Evolutionary conservation across 352 stramenopile species (phyloP), one percentile per base, ranked within the genome.

Genomic region (Phytophthora rubi): DNA sequence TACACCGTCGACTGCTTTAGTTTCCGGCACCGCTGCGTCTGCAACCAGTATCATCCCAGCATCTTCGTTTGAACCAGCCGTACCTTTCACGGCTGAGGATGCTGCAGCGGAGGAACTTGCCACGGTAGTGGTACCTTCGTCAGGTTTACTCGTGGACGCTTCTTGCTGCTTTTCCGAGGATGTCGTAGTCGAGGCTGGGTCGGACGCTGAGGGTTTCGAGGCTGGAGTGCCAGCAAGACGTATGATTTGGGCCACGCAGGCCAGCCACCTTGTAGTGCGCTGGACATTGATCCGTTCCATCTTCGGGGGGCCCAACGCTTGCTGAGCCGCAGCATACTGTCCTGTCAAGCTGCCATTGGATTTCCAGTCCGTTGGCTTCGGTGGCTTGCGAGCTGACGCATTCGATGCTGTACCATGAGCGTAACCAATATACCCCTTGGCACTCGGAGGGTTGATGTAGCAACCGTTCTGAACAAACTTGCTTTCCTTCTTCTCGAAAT

Each of bases 281-380:
- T 90, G 84, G 12, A 93, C 85, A 53, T 93, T 91, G 48, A 95
- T 86, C 35, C 83, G 79, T 44, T 95, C 87, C 85, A 95, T 89
- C 58, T 93, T 95, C 0, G 75, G 84, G 0, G 87, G 84, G 1
- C 61, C 74, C 33, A 93, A 54, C 6, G 66, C 55, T 37, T 73
- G 61, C 16, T 76, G 55, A 7, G 61, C 62, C 18, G 73, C 53
- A 30, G 63, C 52, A 2, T 80, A 56, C 10, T 73, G 68, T 1
- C 70, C 71, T 28, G 44, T 53, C 9, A 67, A 62, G 49, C 23
- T 72, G 49, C 52, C 26, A 45, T 62, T 77, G 3, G 30, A 18
- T 54, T 77, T 79, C 18, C 62, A 62, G 53, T 71, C 67, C 30
- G 48, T 64, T 23, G 62, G 26, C 59, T 47, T 47, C 48, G 59